Percentiles rank a stretch among this genome's conserved stretches.
These are phyloP conservation scores for Oidiodendron maius DNA, from an alignment of 495 filamentous ascomycete genomes.

Conservation along the genomic window DNA sequence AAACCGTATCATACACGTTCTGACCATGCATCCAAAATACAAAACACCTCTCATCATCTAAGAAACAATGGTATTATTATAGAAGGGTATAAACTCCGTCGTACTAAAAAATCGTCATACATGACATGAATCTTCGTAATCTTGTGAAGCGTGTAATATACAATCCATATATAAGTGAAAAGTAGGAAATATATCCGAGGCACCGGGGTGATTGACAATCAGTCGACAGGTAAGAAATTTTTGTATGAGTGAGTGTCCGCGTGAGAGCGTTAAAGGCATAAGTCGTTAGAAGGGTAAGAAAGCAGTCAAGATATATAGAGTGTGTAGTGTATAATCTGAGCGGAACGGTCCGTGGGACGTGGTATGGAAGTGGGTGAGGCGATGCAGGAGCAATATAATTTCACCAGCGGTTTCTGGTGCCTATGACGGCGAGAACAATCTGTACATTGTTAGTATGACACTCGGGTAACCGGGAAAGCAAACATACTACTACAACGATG, in stretches of 20 bases:
- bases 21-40: too few species aligned
- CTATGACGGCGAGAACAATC: constrained; percentile 19
- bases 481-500: constrained; percentile 65
- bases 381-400: neutral
- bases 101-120: too few species aligned
- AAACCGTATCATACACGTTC: too few species aligned
- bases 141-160: neutral
- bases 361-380: too few species aligned
- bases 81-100: too few species aligned
- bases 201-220: neutral
- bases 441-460: constrained; percentile 1
- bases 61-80: too few species aligned
- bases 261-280: neutral
- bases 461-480: neutral
- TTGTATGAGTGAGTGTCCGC: neutral
- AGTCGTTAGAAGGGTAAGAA: neutral
- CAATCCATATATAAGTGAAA: neutral
- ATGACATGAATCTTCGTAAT: neutral
- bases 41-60: too few species aligned
- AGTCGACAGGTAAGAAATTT: neutral
- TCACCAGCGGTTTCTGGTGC: constrained; percentile 30
- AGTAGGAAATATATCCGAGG: neutral
- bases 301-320: neutral
- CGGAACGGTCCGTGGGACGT: too few species aligned
- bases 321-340: too few species aligned